Percentiles rank a stretch among this genome's conserved stretches.
These are phyloP conservation scores for Peniophora sp. DNA, from an alignment of 1,284 basidiomycete species.

Conservation along the genomic window DNA sequence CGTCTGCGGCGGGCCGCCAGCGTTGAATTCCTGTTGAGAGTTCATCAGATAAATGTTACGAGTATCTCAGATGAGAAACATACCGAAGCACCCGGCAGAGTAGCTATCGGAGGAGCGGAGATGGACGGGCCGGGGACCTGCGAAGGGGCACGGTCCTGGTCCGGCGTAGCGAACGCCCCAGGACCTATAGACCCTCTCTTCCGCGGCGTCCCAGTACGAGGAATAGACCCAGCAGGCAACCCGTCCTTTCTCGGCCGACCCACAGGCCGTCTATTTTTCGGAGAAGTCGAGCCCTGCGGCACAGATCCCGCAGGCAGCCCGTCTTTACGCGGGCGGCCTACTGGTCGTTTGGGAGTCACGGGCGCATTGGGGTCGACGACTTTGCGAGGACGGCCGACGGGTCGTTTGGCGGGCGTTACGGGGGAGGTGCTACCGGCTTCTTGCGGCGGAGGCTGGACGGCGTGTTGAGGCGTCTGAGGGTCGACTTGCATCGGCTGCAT, in stretches of 20 bases:
- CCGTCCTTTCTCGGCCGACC: conserved; percentile 51
- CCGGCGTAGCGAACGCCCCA: conserved; percentile 20
- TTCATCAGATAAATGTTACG: not conserved
- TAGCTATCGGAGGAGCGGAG: not conserved
- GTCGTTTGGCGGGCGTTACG: no score
- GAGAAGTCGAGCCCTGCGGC: conserved; percentile 8
- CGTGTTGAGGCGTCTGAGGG: no score
- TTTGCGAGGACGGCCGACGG: conserved; percentile 38
- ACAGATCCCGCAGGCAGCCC: conserved; percentile 50
- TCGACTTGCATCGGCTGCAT: no score
- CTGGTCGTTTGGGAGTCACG: conserved; percentile 42
- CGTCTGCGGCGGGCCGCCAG: not conserved
- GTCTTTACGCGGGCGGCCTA: conserved; percentile 49
- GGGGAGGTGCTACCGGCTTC: no score
- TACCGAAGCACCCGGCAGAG: not conserved
- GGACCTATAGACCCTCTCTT: conserved; percentile 27
- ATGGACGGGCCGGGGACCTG: conserved; percentile 4
- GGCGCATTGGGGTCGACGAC: conserved; percentile 28
- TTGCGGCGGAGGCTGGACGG: no score
- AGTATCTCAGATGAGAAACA: not conserved
- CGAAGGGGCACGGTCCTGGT: conserved; percentile 7
- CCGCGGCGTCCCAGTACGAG: conserved; percentile 27
- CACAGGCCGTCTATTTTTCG: conserved; percentile 30
- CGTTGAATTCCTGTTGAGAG: not conserved
- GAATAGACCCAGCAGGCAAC: conserved; percentile 45